Conservation (phyloP, 345 rosid species). For the Erodium maritimum region DNA sequence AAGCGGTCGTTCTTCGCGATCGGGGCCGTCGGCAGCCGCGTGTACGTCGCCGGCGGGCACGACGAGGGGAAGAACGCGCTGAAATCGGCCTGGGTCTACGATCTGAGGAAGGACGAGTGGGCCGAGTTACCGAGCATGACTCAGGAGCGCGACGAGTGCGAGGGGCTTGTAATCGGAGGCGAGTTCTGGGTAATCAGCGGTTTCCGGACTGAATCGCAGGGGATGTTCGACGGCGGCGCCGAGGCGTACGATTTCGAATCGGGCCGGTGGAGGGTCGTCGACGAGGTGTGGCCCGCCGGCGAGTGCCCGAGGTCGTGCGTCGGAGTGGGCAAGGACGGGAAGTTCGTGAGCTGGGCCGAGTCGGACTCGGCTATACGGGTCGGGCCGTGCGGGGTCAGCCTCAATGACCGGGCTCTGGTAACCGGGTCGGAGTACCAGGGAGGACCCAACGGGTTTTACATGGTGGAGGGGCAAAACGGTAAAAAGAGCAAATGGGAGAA, state of each 20-base stretch:
- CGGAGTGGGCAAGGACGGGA: constrained; percentile 18
- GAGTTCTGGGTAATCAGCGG: constrained; percentile 68
- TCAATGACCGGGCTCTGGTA: constrained; percentile 22
- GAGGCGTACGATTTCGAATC: constrained; percentile 26
- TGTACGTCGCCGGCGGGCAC: constrained; percentile 52
- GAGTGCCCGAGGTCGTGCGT: constrained; percentile 32
- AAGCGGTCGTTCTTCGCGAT: constrained; percentile 48
- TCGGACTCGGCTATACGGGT: constrained; percentile 17
- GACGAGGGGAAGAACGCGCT: constrained; percentile 63
- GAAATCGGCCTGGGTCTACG: constrained; percentile 47
- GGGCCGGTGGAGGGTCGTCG: constrained; percentile 35
- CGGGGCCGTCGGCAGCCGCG: constrained; percentile 24
- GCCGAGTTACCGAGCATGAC: constrained; percentile 34
- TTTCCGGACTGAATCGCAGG: constrained; percentile 45
- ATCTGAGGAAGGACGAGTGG: constrained; percentile 44
- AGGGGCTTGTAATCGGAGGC: constrained; percentile 35
- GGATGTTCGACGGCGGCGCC: constrained; percentile 39
- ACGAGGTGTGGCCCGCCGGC: constrained; percentile 33
- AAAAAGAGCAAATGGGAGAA: constrained; percentile 22
- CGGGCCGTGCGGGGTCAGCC: constrained; percentile 27
- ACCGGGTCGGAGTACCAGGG: constrained; percentile 47
- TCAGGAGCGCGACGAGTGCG: constrained; percentile 61
- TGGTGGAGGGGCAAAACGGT: constrained; percentile 20
- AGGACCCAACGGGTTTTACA: constrained; percentile 30
- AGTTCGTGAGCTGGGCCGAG: constrained; percentile 19